Percentiles rank a stretch among this genome's conserved stretches.
These are phyloP conservation scores for Isabelozyma gotoi DNA, from an alignment of 805 yeast genomes.

Conservation along the genomic window DNA sequence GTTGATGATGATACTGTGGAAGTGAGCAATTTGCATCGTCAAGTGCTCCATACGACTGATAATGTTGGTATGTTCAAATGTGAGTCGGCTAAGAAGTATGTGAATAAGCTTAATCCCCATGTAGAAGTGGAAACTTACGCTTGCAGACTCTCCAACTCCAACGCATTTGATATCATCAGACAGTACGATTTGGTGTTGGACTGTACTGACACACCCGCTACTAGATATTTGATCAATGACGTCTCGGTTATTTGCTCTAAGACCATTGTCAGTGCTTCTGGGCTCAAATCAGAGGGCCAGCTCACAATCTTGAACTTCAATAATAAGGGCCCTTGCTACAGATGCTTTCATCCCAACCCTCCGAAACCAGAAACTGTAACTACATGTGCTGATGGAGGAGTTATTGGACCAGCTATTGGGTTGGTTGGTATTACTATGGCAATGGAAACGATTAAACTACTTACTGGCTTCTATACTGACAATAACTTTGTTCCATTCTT, in stretches of 20 bases:
- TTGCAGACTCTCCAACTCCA: conserved; percentile 47
- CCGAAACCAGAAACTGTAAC: conserved; percentile 83
- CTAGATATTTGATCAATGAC: conserved; percentile 85
- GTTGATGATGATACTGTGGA: conserved; percentile 88
- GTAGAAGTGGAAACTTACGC: conserved; percentile 57
- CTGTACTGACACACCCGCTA: conserved; percentile 91
- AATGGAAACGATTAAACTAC: conserved; percentile 74
- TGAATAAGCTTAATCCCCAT: conserved; percentile 63
- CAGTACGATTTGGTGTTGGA: conserved; percentile 78
- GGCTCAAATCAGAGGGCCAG: conserved; percentile 90
- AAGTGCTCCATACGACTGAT: conserved; percentile 70
- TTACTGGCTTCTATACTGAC: conserved; percentile 51
- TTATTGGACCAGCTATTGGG: conserved; percentile 95
- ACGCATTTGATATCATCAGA: conserved; percentile 63
- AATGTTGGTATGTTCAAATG: conserved; percentile 72
- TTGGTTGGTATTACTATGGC: conserved; percentile 88
- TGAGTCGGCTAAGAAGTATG: conserved; percentile 66
- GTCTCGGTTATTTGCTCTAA: conserved; percentile 66
- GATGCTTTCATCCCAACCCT: conserved; percentile 90
- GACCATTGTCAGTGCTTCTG: conserved; percentile 89
- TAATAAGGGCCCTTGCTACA: conserved; percentile 80
- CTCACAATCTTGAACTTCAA: conserved; percentile 68
- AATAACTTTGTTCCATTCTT: conserved; percentile 67
- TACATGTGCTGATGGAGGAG: conserved; percentile 91
- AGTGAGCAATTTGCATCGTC: conserved; percentile 83